A percentile compares a stretch with the other conserved stretches of the same genome.
Evolutionary conservation across 768 basidiomycete species (phyloP).

Genomic region (Lactifluus volemus): DNA sequence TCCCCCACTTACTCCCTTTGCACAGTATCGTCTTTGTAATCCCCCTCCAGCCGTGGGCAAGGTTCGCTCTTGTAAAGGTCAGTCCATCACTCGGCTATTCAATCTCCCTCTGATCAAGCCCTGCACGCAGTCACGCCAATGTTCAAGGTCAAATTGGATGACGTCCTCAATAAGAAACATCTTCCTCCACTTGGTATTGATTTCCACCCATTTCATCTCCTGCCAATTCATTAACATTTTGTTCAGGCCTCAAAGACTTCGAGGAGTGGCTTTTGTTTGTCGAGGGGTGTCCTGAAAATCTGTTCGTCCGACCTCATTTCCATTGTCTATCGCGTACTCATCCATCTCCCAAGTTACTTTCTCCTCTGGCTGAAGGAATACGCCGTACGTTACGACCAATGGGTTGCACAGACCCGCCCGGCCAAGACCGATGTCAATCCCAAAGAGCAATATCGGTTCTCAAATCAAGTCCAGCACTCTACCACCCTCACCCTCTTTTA

Average conservation of each 20-base stretch:
- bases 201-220: background rate
- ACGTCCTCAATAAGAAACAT: constrained; percentile 67
- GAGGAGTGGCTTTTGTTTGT: constrained; percentile 78
- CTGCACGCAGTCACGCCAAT: constrained; percentile 43
- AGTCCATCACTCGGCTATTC: constrained; percentile 3
- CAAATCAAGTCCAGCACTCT: constrained; percentile 21
- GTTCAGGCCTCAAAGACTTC: constrained; percentile 34
- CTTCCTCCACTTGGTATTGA: constrained; percentile 61
- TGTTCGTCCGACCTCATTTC: constrained; percentile 33
- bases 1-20: background rate
- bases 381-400: constrained; percentile 37
- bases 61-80: constrained; percentile 56
- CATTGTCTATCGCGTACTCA: background rate
- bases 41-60: constrained; percentile 61
- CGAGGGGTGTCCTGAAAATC: constrained; percentile 66
- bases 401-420: constrained; percentile 25
- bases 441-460: constrained; percentile 16
- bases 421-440: constrained; percentile 5
- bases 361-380: constrained; percentile 78
- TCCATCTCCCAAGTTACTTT: constrained; percentile 46
- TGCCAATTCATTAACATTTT: background rate
- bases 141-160: constrained; percentile 59
- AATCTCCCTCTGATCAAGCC: background rate
- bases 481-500: constrained; percentile 61
- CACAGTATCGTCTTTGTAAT: constrained; percentile 47